Base-by-base conservation (phyloP, 176 grass and related monocot species). In the Zea mays region DNA sequence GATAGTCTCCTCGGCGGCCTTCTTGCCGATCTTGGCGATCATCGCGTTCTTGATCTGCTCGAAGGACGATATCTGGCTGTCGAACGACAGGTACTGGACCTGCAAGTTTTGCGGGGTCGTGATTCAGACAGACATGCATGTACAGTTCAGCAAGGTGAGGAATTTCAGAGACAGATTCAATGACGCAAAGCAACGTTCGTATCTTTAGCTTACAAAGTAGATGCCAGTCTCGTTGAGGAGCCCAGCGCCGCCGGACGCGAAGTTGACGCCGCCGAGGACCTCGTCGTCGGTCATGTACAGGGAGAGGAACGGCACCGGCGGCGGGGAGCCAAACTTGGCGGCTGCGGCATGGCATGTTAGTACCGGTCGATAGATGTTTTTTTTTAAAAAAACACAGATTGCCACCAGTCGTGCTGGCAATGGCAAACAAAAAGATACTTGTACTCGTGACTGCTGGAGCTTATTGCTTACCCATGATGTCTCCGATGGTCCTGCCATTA, bases 221-320 rank as follows among this genome's bases (percentile, higher is more conserved):
- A 95, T 64, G 87, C 96, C 96, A 4, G 96, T 99, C 72, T 99
- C 96, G 8, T 95, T 99, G 58, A 99, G 96, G 59, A 99, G 75
- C 11, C 92, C 96, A 0, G 96, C 90, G 16, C 92, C 96, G 21
- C 96, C 96, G 17, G 96, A 99, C 61, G 96, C 96, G 48, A 86
- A 99, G 69, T 99, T 95, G 59, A 99, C 78, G 14, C 92, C 96
- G 16, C 78, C 49, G 69, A 95, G 92, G 2, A 95, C 84, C 46
- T 64, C 87, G 19, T 99, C 75, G 58, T 92, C 90, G 12, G 87
- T 87, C 92, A 89, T 90, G 12, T 91, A 90, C 57, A 99, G 45
- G 44, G 96, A 94, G 10, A 99, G 73, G 71, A 90, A 99, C 13
- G 96, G 90, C 44, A 79, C 81, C 15, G 85, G 92, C 0, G 92